phyloP scores from a whole-genome alignment of 2,329 filamentous ascomycete species.

The Alternaria brassicicola region DNA sequence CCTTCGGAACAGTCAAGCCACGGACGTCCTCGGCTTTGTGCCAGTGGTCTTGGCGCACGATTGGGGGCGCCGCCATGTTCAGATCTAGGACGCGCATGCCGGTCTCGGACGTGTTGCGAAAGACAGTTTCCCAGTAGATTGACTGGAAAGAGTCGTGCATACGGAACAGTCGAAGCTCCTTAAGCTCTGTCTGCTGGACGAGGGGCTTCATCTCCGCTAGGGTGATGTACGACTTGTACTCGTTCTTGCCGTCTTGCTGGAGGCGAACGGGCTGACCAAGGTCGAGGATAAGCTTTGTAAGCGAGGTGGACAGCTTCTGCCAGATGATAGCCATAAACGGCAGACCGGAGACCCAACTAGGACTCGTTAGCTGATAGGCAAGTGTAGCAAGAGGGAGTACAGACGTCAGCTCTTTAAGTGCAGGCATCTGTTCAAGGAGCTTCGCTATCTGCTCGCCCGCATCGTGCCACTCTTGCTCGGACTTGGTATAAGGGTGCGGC shows the following conservation, averaged over 20 bases:
- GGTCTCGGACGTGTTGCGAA: constrained; percentile 24
- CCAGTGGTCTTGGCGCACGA: constrained; percentile 35
- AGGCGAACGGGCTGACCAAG: constrained; percentile 31
- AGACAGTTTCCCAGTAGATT: constrained; percentile 42
- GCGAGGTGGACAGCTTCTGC: constrained; percentile 23
- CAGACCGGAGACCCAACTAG: constrained; percentile 38
- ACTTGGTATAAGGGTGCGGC: not conserved
- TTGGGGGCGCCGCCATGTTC: constrained; percentile 33
- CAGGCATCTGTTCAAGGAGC: constrained; percentile 28
- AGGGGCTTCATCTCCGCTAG: constrained; percentile 34
- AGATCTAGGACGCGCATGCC: constrained; percentile 36
- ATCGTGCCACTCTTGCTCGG: constrained; percentile 24
- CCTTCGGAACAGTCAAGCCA: constrained; percentile 27
- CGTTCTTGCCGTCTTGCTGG: constrained; percentile 12
- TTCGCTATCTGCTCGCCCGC: constrained; percentile 23
- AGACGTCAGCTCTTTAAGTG: constrained; percentile 39
- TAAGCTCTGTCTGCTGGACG: constrained; percentile 27
- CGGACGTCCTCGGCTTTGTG: constrained; percentile 28
- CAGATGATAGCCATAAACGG: constrained; percentile 36
- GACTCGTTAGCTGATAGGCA: not conserved
- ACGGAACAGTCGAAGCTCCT: constrained; percentile 37
- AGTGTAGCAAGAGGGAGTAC: constrained; percentile 1
- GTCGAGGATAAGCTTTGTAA: constrained; percentile 40
- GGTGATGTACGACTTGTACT: constrained; percentile 31
- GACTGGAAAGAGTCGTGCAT: constrained; percentile 36